These are phyloP conservation scores for Coemansia sp. DNA, from an alignment of 192 early-diverging fungal species.

Conservation along the genomic window DNA sequence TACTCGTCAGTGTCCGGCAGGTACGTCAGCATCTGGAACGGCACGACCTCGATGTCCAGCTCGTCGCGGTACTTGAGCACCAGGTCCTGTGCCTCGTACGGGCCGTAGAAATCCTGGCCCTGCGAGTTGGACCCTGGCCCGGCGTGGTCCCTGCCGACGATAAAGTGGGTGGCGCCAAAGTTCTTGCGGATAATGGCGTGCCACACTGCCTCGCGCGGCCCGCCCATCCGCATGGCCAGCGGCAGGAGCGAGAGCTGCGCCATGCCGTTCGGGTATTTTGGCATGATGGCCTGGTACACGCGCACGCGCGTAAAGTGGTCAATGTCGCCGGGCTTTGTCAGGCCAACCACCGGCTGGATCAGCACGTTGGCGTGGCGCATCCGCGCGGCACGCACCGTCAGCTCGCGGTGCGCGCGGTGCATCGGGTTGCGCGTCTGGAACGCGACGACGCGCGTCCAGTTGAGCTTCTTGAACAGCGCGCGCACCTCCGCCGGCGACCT, in stretches of 20 bases:
- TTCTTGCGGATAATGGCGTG: conserved; percentile 98
- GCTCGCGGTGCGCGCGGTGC: conserved; percentile 97
- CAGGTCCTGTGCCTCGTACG: conserved; percentile 93
- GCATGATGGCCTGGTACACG: conserved; percentile 95
- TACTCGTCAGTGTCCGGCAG: conserved; percentile 96
- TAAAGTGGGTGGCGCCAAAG: conserved; percentile 96
- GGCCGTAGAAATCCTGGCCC: conserved; percentile 93
- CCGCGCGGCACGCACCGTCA: conserved; percentile 95
- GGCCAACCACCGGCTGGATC: conserved; percentile 95
- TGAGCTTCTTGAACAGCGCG: conserved; percentile 87
- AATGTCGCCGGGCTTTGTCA: conserved; percentile 98
- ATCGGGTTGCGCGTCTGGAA: conserved; percentile 99
- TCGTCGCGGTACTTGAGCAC: conserved; percentile 88
- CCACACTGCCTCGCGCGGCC: conserved; percentile 96
- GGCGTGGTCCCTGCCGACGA: conserved; percentile 95
- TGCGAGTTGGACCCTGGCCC: conserved; percentile 93
- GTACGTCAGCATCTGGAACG: conserved; percentile 98
- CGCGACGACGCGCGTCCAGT: conserved; percentile 97
- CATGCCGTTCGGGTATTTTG: conserved; percentile 98
- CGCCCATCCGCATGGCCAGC: conserved; percentile 98
- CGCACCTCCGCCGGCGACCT: conserved; percentile 92
- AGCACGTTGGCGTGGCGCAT: conserved; percentile 88
- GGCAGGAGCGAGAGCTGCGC: conserved; percentile 91
- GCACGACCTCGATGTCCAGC: conserved; percentile 93
- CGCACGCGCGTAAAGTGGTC: conserved; percentile 98